Percentiles rank a stretch among this genome's conserved stretches.
Conservation (phyloP, 345 rosid species). For the Pistacia integerrima region DNA sequence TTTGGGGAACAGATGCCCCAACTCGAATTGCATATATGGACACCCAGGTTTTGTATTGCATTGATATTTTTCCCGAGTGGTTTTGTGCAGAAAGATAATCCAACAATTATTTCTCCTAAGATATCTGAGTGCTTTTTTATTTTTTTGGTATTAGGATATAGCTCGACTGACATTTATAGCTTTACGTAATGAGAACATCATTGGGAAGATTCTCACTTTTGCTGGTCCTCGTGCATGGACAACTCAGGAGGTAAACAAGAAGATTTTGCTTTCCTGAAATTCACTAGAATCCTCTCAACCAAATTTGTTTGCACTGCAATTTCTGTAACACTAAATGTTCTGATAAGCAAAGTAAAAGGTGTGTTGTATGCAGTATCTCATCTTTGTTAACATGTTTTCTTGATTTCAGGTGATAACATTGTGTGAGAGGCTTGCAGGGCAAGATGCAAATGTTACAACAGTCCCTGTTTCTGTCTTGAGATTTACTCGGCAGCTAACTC, state of each 20-base stretch:
- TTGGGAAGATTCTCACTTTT: constrained; percentile 83
- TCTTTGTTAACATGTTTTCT: neutral
- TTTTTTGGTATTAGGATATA: no score
- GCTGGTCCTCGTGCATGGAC: constrained; percentile 99
- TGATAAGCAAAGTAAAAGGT: neutral
- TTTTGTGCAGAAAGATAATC: neutral
- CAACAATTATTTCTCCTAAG: neutral
- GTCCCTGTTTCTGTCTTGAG: constrained; percentile 88
- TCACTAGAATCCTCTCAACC: neutral
- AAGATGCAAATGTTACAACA: constrained; percentile 95
- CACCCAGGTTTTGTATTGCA: constrained; percentile 65
- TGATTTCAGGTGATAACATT: constrained; percentile 76
- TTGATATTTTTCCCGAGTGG: neutral
- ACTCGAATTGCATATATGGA: constrained; percentile 98
- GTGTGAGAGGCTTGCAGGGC: constrained; percentile 96
- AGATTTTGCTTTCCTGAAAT: neutral
- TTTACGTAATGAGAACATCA: constrained; percentile 68
- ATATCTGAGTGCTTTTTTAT: constrained; percentile 17
- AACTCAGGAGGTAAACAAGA: constrained; percentile 76
- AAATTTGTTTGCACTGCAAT: neutral
- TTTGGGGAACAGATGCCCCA: constrained; percentile 99
- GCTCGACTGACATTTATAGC: constrained; percentile 89
- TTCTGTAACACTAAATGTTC: neutral
- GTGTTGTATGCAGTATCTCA: neutral
- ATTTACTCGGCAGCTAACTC: constrained; percentile 75